phyloP scores from a whole-genome alignment of 148 eudicot genomes.

The Fagopyrum esculentum region DNA sequence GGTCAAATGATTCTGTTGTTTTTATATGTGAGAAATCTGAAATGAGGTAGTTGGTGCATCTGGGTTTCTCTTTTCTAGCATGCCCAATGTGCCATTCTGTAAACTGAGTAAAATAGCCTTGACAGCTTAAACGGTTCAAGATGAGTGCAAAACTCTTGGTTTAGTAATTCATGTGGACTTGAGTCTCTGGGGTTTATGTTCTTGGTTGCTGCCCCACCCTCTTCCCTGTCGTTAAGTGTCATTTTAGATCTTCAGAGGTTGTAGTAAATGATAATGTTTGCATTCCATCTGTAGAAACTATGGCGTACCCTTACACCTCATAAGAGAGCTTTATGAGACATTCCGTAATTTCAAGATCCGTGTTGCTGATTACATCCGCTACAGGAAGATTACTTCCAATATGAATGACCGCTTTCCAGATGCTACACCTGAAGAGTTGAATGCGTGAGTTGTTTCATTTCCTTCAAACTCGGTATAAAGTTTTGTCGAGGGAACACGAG shows the following conservation, averaged over 20 bases:
- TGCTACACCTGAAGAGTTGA: slow-evolving; percentile 88
- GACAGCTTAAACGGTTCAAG: neutral
- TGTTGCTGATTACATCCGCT: slow-evolving; percentile 92
- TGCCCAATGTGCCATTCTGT: neutral
- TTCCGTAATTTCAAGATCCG: slow-evolving; percentile 95
- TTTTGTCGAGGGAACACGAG: neutral
- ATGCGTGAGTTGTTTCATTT: slow-evolving; percentile 39
- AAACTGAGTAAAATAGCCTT: neutral
- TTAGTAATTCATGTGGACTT: neutral
- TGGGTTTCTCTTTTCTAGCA: neutral
- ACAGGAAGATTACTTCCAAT: slow-evolving; percentile 93
- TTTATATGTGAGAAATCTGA: neutral
- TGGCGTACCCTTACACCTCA: slow-evolving; percentile 94
- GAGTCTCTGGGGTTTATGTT: neutral
- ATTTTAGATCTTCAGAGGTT: neutral
- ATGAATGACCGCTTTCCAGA: slow-evolving; percentile 99
- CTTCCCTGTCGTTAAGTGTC: neutral
- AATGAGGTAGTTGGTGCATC: neutral
- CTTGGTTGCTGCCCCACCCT: neutral
- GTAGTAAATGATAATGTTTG: neutral
- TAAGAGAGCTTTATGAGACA: slow-evolving; percentile 97
- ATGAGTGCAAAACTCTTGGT: neutral
- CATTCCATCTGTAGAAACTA: slow-evolving; percentile 53
- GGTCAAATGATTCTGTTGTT: neutral
- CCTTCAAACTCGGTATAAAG: neutral